phyloP scores from a whole-genome alignment of 768 basidiomycete genomes.

The Solioccasus polychromus region DNA sequence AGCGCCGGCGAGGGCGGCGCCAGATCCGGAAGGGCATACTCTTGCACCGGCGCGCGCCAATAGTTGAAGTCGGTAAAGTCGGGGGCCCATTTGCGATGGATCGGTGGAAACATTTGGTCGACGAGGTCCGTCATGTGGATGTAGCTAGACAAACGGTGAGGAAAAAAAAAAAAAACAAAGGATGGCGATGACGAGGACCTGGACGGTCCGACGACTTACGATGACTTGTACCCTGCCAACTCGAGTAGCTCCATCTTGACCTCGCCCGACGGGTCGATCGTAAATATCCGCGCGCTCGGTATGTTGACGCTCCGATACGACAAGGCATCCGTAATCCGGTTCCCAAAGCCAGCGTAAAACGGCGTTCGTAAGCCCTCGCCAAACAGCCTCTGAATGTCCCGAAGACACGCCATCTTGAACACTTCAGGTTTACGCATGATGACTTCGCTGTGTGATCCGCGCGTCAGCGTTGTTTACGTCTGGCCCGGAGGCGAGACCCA shows the following conservation, averaged over 20 bases:
- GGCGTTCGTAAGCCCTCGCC: constrained; percentile 68
- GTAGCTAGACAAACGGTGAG: constrained; percentile 51
- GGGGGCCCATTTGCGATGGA: constrained; percentile 81
- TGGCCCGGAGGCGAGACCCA: constrained; percentile 34
- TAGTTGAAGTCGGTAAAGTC: constrained; percentile 98
- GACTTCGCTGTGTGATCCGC: constrained; percentile 65
- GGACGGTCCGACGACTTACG: constrained; percentile 50
- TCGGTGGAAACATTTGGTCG: constrained; percentile 98
- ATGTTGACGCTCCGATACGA: constrained; percentile 97
- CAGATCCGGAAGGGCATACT: constrained; percentile 75
- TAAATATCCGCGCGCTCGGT: constrained; percentile 92
- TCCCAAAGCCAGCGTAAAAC: constrained; percentile 98
- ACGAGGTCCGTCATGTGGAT: constrained; percentile 99
- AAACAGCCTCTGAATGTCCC: constrained; percentile 92
- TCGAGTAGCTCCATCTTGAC: constrained; percentile 98
- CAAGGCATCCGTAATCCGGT: constrained; percentile 95
- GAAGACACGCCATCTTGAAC: constrained; percentile 99
- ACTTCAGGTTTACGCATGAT: constrained; percentile 99
- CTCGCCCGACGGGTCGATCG: constrained; percentile 91
- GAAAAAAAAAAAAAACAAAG: neutral
- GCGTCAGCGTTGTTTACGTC: neutral
- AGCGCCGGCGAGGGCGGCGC: constrained; percentile 89
- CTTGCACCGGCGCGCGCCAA: constrained; percentile 82
- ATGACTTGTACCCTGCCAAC: constrained; percentile 94
- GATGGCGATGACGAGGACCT: too few relatives aligned